Evolutionary conservation across 331 rosid species (phyloP).

Genomic region (Acacia concinna): DNA sequence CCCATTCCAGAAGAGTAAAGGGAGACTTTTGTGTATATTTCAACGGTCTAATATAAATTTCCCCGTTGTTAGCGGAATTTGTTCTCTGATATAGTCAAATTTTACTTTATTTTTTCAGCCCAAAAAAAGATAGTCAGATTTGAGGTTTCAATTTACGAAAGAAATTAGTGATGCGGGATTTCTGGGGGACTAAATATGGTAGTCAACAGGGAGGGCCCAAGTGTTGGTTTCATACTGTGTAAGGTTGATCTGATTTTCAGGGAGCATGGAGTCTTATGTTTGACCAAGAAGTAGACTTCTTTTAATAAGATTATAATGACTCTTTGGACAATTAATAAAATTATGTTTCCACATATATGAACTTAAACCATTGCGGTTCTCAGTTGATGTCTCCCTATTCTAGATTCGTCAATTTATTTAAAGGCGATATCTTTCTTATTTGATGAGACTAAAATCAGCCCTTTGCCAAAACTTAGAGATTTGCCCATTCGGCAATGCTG

Average conservation of each 20-base stretch:
- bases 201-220: background rate
- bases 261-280: background rate
- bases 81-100: conserved; percentile 15
- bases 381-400: background rate
- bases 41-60: conserved; percentile 24
- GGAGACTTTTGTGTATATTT: conserved; percentile 42
- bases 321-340: background rate
- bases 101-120: background rate
- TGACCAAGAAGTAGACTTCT: background rate
- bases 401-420: background rate
- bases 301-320: background rate
- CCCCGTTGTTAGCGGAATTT: conserved; percentile 14
- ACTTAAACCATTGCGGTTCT: background rate
- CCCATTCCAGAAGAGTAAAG: conserved; percentile 16
- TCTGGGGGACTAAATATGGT: background rate
- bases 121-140: conserved; percentile 15
- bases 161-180: conserved; percentile 2
- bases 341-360: background rate
- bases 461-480: background rate
- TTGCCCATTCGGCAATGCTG: background rate
- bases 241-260: background rate
- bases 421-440: background rate
- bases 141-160: background rate
- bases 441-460: background rate
- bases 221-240: background rate